Base-by-base conservation (phyloP, 768 basidiomycete genomes). In the Tulasnella sp. region DNA sequence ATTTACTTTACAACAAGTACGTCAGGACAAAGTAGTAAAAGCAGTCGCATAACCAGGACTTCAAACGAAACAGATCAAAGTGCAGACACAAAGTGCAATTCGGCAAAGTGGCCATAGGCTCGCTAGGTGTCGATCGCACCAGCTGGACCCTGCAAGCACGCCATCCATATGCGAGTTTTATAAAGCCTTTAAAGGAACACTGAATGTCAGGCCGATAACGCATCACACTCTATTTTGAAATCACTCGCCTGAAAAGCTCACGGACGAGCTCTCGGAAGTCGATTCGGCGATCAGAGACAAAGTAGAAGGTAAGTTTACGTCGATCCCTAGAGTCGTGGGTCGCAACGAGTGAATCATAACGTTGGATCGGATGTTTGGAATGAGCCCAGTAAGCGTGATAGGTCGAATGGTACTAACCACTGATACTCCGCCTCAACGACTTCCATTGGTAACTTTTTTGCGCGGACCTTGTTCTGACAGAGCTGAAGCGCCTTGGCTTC, bases 401-500 rank as follows among this genome's bases (percentile, higher is more conserved):
- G 34, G 22, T 17, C 9, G 19, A 30, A 19, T 19, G 15, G 12
- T 24, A 73, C 85, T 27, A 59, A 92, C 92, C 92, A 98, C 69
- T 99, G 94, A 74, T 93, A 99, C 72, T 98, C 94, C 30, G 93
- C 94, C 71, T 97, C 94, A 50, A 96, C 84, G 60, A 99, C 92
- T 71, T 97, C 91, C 94, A 99, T 99, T 17, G 92, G 92, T 68
- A 97, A 73, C 69, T 92, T 92, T 74, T 93, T 88, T 70, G 92
- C 90, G 54, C 84, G 76, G 12, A 96, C 93, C 71, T 97, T 97
- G 61, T 77, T 87, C 70, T 91, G 83, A 65, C 93, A 96, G 56
- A 97, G 74, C 66, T 88, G 84, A 45, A 99, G 74, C 21, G 94
- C 94, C 72, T 93, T 92, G 59, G 82, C 72, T 72, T 99, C 94